Percentiles rank a stretch among this genome's conserved stretches.
phyloP scores from a whole-genome alignment of 2,329 filamentous ascomycete genomes.

The Fonsecaea erecta region DNA sequence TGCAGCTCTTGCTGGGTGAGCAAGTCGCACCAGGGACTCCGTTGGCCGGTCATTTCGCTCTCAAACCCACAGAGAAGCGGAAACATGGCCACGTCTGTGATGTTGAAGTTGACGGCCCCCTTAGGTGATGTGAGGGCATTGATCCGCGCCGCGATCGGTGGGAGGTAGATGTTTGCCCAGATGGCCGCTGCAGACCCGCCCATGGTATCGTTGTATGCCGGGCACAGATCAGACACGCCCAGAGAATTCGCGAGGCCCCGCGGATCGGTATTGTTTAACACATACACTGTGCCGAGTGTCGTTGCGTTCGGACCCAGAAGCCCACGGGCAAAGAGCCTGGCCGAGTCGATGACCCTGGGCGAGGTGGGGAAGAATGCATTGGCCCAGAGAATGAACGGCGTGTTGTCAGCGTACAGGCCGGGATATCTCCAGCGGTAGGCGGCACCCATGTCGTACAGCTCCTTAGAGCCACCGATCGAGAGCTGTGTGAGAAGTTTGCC shows the following conservation, averaged over 20 bases:
- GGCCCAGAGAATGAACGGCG: constrained; percentile 64
- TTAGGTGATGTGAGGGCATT: constrained; percentile 53
- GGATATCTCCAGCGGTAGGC: constrained; percentile 44
- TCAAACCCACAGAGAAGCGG: constrained; percentile 73
- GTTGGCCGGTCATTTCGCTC: constrained; percentile 65
- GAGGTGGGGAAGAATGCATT: constrained; percentile 60
- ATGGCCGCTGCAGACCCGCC: constrained; percentile 53
- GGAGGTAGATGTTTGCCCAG: constrained; percentile 60
- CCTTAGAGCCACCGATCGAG: constrained; percentile 67
- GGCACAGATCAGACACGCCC: constrained; percentile 66
- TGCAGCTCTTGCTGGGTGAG: constrained; percentile 66
- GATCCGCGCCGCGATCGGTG: constrained; percentile 59
- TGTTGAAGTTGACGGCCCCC: constrained; percentile 61
- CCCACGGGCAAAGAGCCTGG: constrained; percentile 64
- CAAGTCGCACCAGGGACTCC: constrained; percentile 67
- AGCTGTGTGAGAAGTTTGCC: constrained; percentile 62
- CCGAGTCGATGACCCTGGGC: constrained; percentile 66
- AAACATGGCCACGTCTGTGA: constrained; percentile 61
- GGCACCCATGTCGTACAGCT: constrained; percentile 53
- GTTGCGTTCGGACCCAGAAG: constrained; percentile 63
- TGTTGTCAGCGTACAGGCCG: constrained; percentile 55
- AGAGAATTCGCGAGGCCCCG: constrained; percentile 65
- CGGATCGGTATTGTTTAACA: constrained; percentile 60
- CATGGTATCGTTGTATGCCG: constrained; percentile 60
- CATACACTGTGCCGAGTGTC: constrained; percentile 60